Evolutionary conservation across 441 rosid species (phyloP), one percentile per base, ranked within the genome.

Genomic region (Gossypium schwendimanii): DNA sequence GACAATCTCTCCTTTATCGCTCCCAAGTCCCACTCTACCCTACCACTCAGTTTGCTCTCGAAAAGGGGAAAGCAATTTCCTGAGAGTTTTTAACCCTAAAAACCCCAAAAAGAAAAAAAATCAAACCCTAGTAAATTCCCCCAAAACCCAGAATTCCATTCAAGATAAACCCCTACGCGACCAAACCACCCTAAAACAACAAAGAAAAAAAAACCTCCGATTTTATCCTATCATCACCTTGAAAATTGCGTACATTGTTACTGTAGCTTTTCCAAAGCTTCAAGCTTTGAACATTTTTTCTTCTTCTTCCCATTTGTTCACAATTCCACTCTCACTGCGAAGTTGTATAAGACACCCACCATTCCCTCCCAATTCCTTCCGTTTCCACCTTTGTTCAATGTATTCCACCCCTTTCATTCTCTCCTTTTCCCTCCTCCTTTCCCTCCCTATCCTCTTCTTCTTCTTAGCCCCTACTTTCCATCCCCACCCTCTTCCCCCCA

Each of bases 371-470:
- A 50, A 63, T 50, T 58, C 55, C 26, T 8, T 6, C 18, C 44
- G 17, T 7, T 21, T 26, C 63, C 59, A 31, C 33, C 6, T 31
- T 31, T 31, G 33, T 33, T 71, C 77, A 20, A 90, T 91, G 94
- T 82, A 80, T 70, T 83, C 94, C 2, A 52, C 84, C n/a, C 87
- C 83, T 33, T 86, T 81, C 44, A 58, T 88, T 15, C 73, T 88
- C 66, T 73, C 85, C 18, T 84, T 89, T 76, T 81, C 83, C 47
- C 73, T 90, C 61, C 77, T 88, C 70, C 84, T 87, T n/a, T 81
- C 81, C 50, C 78, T 91, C 50, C 88, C 93, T 0, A 76, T 91
- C 73, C 72, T 88, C 74, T 82, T 91, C 85, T 87, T 88, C 76
- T 66, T 86, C 18, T 62, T 84, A 4, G 92, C 89, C 54, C 92